These are phyloP conservation scores for Diaporthe helianthi DNA, from an alignment of 2,329 filamentous ascomycete species.

Conservation along the genomic window DNA sequence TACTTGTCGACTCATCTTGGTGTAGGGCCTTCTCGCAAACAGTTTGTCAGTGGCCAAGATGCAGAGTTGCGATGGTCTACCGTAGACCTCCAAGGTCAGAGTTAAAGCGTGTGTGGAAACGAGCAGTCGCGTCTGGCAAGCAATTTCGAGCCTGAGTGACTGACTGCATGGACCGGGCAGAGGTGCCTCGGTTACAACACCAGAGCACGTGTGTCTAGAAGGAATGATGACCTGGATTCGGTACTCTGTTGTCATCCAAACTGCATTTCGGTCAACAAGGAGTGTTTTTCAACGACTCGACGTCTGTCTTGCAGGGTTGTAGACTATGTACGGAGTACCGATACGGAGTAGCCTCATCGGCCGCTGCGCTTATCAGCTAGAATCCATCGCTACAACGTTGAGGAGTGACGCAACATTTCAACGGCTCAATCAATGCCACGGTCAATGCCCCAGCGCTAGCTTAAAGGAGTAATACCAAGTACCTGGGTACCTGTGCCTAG, in stretches of 20 bases:
- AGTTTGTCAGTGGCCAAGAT: background rate
- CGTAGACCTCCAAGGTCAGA: background rate
- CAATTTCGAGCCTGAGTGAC: conserved; percentile 26
- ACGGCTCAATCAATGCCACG: background rate
- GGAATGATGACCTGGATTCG: background rate
- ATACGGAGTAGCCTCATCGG: no score
- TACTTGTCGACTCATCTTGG: conserved; percentile 73
- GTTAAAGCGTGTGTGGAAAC: background rate
- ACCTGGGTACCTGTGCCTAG: no score
- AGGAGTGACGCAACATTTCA: background rate
- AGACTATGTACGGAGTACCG: no score
- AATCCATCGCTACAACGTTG: no score
- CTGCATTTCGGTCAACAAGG: no score
- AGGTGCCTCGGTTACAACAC: conserved; percentile 20
- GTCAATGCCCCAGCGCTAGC: conserved; percentile 14
- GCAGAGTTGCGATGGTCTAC: no score
- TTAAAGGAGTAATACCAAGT: background rate
- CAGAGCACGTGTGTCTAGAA: conserved; percentile 30
- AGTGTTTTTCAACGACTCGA: no score
- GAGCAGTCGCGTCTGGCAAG: background rate
- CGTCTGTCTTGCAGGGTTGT: no score
- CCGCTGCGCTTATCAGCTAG: no score
- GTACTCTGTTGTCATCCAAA: no score
- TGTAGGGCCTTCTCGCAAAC: background rate
- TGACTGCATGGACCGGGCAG: conserved; percentile 16